Base-by-base conservation (phyloP, 2,329 filamentous ascomycete genomes). In the Cladosporium sp. region DNA sequence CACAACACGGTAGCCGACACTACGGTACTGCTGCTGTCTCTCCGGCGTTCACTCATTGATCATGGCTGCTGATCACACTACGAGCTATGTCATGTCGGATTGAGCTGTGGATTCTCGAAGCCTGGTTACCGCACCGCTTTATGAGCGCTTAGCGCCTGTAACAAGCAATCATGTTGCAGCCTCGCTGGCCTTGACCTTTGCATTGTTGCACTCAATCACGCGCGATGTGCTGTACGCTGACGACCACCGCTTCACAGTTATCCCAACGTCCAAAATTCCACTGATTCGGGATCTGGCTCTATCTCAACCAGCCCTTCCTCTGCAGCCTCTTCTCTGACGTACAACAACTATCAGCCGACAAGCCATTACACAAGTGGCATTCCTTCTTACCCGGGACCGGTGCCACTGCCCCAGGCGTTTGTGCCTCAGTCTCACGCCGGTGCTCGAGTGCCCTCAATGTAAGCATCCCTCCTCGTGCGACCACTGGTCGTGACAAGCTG, bases 211-310 rank as follows among this genome's bases (percentile, higher is more conserved):
- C 38, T n/a, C 38, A 40, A 30, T 27, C 38, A 44, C 40, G 37
- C 37, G 42, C 36, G 39, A 42, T 42, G 50, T 41, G 11, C 36
- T 45, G 42, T 47, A 45, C 29, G 50, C 42, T 45, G 43, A 52
- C 43, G 43, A 29, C 34, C 36, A 20, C 15, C 42, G 37, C 20
- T 41, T 29, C 43, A 64, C 68, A 80, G 78, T 64, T 81, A 77
- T 65, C 71, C 75, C 55, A 61, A 72, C 56, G 70, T 70, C 54
- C 67, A 73, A 62, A 71, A 73, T 58, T 73, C 79, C 59, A 74
- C 79, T 53, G 78, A 82, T 68, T 78, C 79, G 54, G 77, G 74
- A 51, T 76, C 74, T 51, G 78, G 77, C 61, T 80, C 74, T 57
- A 74, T 73, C 60, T 76, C 75, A 56, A 73, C 73, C 59, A 77